These are phyloP conservation scores for Parachlorella kessleri DNA, from an alignment of 139 green algal species.

Conservation along the genomic window DNA sequence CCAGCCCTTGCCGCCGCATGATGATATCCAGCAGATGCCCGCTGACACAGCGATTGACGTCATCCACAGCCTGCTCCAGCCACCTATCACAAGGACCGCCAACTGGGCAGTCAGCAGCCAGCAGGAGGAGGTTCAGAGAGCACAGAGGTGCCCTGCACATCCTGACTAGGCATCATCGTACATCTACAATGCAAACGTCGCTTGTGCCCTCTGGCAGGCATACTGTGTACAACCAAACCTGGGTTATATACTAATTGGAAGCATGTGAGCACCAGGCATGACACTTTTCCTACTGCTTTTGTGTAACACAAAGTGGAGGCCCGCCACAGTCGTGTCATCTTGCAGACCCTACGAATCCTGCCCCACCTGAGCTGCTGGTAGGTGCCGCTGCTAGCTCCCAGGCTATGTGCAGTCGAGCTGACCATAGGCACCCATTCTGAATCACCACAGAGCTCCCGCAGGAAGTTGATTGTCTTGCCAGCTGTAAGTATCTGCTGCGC, in stretches of 20 bases:
- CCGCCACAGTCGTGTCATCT: too few species aligned
- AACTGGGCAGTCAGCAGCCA: not conserved
- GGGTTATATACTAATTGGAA: too few species aligned
- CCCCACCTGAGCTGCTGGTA: constrained; percentile 17
- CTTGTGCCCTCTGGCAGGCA: too few species aligned
- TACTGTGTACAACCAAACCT: too few species aligned
- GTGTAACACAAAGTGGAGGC: too few species aligned
- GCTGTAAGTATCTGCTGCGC: constrained; percentile 78
- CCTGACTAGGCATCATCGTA: too few species aligned
- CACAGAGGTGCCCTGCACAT: too few species aligned
- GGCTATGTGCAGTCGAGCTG: not conserved
- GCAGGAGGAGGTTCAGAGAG: not conserved
- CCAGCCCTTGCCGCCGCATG: constrained; percentile 66
- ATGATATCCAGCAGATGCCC: constrained; percentile 76
- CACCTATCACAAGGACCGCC: constrained; percentile 1
- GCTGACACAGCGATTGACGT: constrained; percentile 64
- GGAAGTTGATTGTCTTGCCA: constrained; percentile 94
- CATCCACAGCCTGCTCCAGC: constrained; percentile 70
- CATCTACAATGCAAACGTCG: too few species aligned
- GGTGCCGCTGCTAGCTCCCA: not conserved
- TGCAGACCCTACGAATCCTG: too few species aligned
- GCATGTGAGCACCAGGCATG: too few species aligned
- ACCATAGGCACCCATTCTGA: constrained; percentile 61
- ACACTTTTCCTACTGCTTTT: too few species aligned
- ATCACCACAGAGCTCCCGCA: constrained; percentile 82